These are phyloP conservation scores for Chenopodium album DNA, from an alignment of 148 eudicot genomes.

Conservation along the genomic window DNA sequence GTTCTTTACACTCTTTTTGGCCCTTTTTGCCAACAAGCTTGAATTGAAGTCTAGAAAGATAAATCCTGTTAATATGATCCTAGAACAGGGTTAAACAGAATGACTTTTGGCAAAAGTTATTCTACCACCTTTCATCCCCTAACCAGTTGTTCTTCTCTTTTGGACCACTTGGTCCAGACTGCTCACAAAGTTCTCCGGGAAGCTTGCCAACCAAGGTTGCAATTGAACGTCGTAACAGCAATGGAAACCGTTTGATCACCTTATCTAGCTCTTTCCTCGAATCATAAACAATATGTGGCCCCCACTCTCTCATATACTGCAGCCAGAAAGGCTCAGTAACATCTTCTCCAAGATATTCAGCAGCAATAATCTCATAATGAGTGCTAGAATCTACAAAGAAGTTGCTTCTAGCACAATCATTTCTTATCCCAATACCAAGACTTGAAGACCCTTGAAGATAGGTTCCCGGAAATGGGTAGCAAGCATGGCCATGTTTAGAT, in stretches of 20 bases:
- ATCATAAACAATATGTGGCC: slow-evolving; percentile 63
- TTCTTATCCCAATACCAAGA: slow-evolving; percentile 80
- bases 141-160: slow-evolving; percentile 96
- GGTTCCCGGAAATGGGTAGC: slow-evolving; percentile 66
- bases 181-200: slow-evolving; percentile 60
- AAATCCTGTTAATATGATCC: not conserved
- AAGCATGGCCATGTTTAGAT: slow-evolving; percentile 78
- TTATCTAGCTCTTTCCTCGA: slow-evolving; percentile 63
- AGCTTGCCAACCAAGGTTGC: slow-evolving; percentile 46
- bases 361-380: slow-evolving; percentile 62
- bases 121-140: slow-evolving; percentile 80
- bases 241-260: slow-evolving; percentile 52
- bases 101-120: not conserved
- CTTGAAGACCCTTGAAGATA: slow-evolving; percentile 69
- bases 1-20: not conserved
- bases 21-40: not conserved
- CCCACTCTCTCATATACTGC: slow-evolving; percentile 90
- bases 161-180: slow-evolving; percentile 93
- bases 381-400: slow-evolving; percentile 59
- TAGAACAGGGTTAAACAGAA: not conserved
- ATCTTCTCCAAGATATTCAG: slow-evolving; percentile 68
- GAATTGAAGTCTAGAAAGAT: not conserved
- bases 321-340: slow-evolving; percentile 69
- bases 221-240: slow-evolving; percentile 35
- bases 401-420: slow-evolving; percentile 64